These are phyloP conservation scores for Pichia kudriavzevii DNA, from an alignment of 1,139 yeast species.

Conservation along the genomic window DNA sequence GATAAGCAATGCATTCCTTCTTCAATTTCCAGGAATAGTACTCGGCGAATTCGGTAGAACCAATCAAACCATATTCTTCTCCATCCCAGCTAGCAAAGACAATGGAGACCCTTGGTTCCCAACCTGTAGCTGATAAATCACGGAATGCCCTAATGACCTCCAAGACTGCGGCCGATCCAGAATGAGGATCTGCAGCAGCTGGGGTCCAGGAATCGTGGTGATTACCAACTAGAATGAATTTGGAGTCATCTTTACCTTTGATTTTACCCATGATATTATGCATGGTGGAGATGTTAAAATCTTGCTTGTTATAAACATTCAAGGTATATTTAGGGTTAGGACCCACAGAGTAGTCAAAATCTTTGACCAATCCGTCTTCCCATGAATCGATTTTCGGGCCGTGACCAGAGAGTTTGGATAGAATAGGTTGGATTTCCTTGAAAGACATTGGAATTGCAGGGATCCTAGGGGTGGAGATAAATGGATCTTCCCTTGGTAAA, in stretches of 20 bases:
- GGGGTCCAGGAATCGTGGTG: constrained; percentile 72
- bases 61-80: constrained; percentile 61
- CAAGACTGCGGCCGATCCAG: constrained; percentile 53
- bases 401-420: constrained; percentile 45
- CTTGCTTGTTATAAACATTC: constrained; percentile 47
- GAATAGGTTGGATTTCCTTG: constrained; percentile 49
- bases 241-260: constrained; percentile 41
- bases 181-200: constrained; percentile 67
- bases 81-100: constrained; percentile 67
- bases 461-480: constrained; percentile 44
- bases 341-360: constrained; percentile 48
- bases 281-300: constrained; percentile 51
- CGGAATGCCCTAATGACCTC: constrained; percentile 53
- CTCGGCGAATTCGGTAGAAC: constrained; percentile 67
- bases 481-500: constrained; percentile 43
- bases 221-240: constrained; percentile 55
- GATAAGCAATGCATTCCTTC: constrained; percentile 45
- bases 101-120: constrained; percentile 59
- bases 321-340: constrained; percentile 45
- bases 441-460: constrained; percentile 59
- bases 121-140: constrained; percentile 42
- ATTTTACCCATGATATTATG: constrained; percentile 52
- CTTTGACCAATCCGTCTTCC: constrained; percentile 35
- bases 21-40: constrained; percentile 35
- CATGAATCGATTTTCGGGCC: constrained; percentile 38